Evolutionary conservation across 73 alveolate genomes (phyloP), one percentile per base, ranked within the genome.

Genomic region (Paramecium bursaria): DNA sequence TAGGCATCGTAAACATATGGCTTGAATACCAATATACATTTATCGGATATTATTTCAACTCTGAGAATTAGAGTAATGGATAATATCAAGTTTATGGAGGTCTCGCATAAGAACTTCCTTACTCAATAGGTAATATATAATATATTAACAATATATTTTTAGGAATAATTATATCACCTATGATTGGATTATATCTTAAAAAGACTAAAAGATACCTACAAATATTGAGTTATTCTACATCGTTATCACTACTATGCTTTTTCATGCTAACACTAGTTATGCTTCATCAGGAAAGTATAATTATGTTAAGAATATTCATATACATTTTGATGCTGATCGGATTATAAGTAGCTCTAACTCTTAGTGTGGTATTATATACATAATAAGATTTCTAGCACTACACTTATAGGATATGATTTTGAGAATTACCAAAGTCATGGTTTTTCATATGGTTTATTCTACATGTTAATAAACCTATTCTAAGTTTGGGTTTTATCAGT

Each of bases 401-500:
- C 50, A 9, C 44, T 67, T 33, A 67, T 67, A 21, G 82, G 60
- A 13, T 21, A 39, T 1, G 42, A 67, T 1, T 25, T 25, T 5
- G 3, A 67, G 14, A 67, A 67, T 30, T 31, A 15, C 21, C 22
- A 57, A 67, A 42, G 60, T 19, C 22, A 67, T 7, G 82, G 82
- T 5, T 6, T 67, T 44, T 67, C 82, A 15, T 67, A 39, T 19
- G 82, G 82, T 1, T 67, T 67, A 17, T 7, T 67, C 23, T 67
- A 17, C 33, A 67, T 67, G 82, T 67, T 67, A 6, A 67, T 19
- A 6, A 67, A 67, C 44, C 19, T 67, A 39, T 67, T 67, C n/a
- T 15, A 67, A 3, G 35, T 67, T 39, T 67, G 82, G 82, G 55
- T 67, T 5, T 31, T 67, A 7, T 30, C 33, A n/a, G 76, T 57